phyloP scores from a whole-genome alignment of 257 asterid genomes.

The Salvia hispanica region DNA sequence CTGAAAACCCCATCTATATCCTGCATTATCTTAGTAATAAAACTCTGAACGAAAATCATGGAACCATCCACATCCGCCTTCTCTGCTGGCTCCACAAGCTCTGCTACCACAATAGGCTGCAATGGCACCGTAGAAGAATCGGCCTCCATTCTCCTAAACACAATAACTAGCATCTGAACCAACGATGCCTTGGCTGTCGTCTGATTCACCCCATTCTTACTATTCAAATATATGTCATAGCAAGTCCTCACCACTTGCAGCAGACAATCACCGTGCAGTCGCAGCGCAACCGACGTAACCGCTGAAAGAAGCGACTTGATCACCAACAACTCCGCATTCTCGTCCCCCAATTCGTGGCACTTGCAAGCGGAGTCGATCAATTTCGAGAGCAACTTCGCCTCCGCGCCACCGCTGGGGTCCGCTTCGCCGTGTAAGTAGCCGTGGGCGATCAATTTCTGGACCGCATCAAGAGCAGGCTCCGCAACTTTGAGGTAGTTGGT shows the following conservation, averaged over 20 bases:
- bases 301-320: slow-evolving; percentile 83
- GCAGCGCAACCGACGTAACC: slow-evolving; percentile 75
- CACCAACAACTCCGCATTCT: slow-evolving; percentile 71
- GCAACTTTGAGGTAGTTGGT: slow-evolving; percentile 68
- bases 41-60: slow-evolving; percentile 92
- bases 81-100: slow-evolving; percentile 86
- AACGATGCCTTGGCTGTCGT: slow-evolving; percentile 94
- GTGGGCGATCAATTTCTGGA: slow-evolving; percentile 84
- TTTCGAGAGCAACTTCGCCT: slow-evolving; percentile 62
- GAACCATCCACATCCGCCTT: slow-evolving; percentile 81
- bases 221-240: slow-evolving; percentile 76
- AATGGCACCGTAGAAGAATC: slow-evolving; percentile 89
- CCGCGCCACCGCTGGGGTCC: slow-evolving; percentile 77
- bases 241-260: slow-evolving; percentile 89
- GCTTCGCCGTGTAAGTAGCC: slow-evolving; percentile 90
- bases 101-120: slow-evolving; percentile 98
- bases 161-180: slow-evolving; percentile 96
- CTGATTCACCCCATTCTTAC: slow-evolving; percentile 93
- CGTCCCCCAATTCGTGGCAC: slow-evolving; percentile 89
- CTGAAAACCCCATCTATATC: slow-evolving; percentile 93
- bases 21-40: slow-evolving; percentile 81
- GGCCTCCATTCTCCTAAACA: slow-evolving; percentile 98
- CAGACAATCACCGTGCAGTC: slow-evolving; percentile 91
- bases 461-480: slow-evolving; percentile 91
- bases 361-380: slow-evolving; percentile 82